Evolutionary conservation across 2,329 filamentous ascomycete genomes (phyloP).

Genomic region (Talaromyces verruculosus): DNA sequence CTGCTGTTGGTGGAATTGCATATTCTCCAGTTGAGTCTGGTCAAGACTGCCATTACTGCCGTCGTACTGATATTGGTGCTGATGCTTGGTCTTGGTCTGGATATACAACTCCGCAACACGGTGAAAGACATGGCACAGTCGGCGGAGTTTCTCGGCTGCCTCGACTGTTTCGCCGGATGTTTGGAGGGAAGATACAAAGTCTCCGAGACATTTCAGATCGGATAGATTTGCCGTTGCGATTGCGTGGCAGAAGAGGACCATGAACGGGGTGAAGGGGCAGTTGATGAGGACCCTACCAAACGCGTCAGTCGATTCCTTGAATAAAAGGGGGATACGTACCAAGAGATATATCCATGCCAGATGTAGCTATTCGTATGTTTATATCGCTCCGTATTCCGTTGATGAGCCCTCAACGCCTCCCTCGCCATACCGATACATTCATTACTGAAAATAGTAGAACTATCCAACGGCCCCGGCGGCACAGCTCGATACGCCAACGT

Average conservation of each 20-base stretch:
- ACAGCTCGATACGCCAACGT: slow-evolving; percentile 44
- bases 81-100: slow-evolving; percentile 21
- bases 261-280: slow-evolving; percentile 45
- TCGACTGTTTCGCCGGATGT: slow-evolving; percentile 52
- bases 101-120: slow-evolving; percentile 24
- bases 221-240: slow-evolving; percentile 50
- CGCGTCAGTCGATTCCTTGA: not conserved
- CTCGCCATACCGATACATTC: slow-evolving; percentile 42
- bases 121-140: slow-evolving; percentile 49
- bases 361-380: slow-evolving; percentile 24
- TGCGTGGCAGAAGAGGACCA: slow-evolving; percentile 42
- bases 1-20: slow-evolving; percentile 12
- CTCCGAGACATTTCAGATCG: slow-evolving; percentile 54
- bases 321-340: slow-evolving; percentile 10
- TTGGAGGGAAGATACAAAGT: slow-evolving; percentile 56
- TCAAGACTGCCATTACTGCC: not conserved
- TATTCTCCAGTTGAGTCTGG: not conserved
- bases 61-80: slow-evolving; percentile 9
- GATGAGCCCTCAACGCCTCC: slow-evolving; percentile 36
- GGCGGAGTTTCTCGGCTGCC: slow-evolving; percentile 56
- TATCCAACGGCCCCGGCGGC: slow-evolving; percentile 31
- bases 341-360: slow-evolving; percentile 24
- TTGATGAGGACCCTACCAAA: slow-evolving; percentile 29
- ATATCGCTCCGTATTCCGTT: slow-evolving; percentile 25
- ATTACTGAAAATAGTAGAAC: slow-evolving; percentile 34